These are phyloP conservation scores for Hygrocybe coccinea DNA, from an alignment of 768 basidiomycete genomes.

Conservation along the genomic window DNA sequence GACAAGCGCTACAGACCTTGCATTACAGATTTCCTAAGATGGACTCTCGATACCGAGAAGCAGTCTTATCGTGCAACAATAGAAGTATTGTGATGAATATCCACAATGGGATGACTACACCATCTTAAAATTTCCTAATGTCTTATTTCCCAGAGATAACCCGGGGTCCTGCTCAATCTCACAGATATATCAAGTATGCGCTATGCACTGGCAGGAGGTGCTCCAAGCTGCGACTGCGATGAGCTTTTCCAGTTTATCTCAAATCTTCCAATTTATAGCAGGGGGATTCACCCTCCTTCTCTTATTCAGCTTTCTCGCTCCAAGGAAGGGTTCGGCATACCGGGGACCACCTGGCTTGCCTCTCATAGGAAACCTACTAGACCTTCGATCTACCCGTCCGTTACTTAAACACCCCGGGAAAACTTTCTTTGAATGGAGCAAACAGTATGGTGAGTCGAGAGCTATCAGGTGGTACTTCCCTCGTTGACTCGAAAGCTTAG, in stretches of 20 bases:
- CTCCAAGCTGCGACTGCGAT: neutral
- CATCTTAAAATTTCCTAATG: neutral
- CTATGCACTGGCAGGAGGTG: neutral
- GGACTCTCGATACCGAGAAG: too few species aligned
- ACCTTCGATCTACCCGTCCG: conserved; percentile 2
- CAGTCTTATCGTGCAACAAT: too few species aligned
- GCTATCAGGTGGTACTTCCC: neutral
- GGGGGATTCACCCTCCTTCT: neutral
- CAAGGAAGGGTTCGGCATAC: neutral
- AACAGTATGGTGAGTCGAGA: neutral
- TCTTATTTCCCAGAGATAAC: neutral
- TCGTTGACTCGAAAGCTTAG: neutral
- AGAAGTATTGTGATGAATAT: too few species aligned
- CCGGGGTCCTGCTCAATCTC: neutral
- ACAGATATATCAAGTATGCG: neutral
- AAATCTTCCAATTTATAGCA: neutral
- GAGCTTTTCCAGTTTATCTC: neutral
- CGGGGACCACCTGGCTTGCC: conserved; percentile 3
- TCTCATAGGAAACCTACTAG: conserved; percentile 1
- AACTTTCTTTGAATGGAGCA: conserved; percentile 1
- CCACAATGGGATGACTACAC: too few species aligned
- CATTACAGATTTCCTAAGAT: too few species aligned
- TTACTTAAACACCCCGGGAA: neutral
- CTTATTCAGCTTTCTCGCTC: neutral
- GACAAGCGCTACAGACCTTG: too few species aligned